A percentile compares a stretch with the other conserved stretches of the same genome.
These are phyloP conservation scores for Zygosaccharomyces pseudobailii DNA, from an alignment of 1,139 yeast species.

Conservation along the genomic window DNA sequence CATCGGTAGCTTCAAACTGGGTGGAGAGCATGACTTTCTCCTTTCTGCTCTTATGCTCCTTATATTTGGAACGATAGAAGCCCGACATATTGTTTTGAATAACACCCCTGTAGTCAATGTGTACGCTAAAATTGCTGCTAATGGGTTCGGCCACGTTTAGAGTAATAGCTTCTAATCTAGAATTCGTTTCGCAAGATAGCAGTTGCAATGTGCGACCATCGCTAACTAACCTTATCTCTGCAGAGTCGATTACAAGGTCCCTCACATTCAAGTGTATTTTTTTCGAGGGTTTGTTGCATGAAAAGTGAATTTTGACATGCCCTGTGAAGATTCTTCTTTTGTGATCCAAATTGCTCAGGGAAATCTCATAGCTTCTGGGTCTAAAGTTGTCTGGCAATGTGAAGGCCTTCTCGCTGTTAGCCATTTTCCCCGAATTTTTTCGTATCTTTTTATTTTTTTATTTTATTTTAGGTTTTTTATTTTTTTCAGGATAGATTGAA, in stretches of 20 bases:
- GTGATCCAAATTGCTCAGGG: conserved; percentile 10
- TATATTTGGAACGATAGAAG: conserved; percentile 71
- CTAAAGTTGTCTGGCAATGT: conserved; percentile 13
- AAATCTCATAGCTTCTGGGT: conserved; percentile 15
- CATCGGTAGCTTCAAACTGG: conserved; percentile 87
- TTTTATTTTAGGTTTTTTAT: background rate
- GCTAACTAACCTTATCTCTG: background rate
- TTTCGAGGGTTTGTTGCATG: conserved; percentile 3
- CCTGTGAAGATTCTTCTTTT: conserved; percentile 12
- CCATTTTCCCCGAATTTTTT: background rate
- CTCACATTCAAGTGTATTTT: conserved; percentile 10
- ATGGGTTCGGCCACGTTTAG: conserved; percentile 5
- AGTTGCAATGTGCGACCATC: background rate
- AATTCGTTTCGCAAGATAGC: conserved; percentile 4
- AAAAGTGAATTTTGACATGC: conserved; percentile 12
- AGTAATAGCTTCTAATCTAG: conserved; percentile 7
- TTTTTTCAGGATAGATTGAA: background rate
- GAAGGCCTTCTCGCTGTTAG: conserved; percentile 7
- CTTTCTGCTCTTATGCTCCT: conserved; percentile 44
- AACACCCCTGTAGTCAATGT: conserved; percentile 10
- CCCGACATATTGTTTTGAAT: conserved; percentile 58
- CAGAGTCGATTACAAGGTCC: conserved; percentile 8
- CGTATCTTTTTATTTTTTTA: background rate
- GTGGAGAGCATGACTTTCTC: conserved; percentile 70
- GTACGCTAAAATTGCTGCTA: conserved; percentile 5